Conservation (phyloP, 345 rosid species). For the Acer campestre region DNA sequence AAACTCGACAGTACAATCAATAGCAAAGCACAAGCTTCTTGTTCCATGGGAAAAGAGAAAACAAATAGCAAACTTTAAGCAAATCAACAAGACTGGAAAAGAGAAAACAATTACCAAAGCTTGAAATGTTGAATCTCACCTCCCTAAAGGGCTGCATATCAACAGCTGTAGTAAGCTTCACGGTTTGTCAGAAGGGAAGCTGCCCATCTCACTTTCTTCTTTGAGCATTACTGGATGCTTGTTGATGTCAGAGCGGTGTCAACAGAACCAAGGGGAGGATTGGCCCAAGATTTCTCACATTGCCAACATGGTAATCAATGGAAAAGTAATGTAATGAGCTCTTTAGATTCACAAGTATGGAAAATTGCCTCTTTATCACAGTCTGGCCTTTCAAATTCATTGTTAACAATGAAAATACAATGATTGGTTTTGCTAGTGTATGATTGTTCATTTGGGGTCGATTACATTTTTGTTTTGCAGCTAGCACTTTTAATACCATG, state of each 20-base stretch:
- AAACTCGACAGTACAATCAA: too few relatives aligned
- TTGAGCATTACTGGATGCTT: not conserved
- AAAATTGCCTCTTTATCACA: too few relatives aligned
- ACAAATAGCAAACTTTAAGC: too few relatives aligned
- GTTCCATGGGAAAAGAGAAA: too few relatives aligned
- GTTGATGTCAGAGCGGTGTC: not conserved
- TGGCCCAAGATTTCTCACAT: not conserved
- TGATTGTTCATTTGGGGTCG: too few relatives aligned
- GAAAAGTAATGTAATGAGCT: not conserved
- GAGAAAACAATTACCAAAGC: not conserved
- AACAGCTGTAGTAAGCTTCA: constrained; percentile 1
- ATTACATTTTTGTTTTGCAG: too few relatives aligned
- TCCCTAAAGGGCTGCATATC: not conserved
- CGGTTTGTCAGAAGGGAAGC: not conserved
- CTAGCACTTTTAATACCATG: too few relatives aligned
- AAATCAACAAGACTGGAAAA: not conserved
- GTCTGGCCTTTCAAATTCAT: not conserved
- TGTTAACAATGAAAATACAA: not conserved
- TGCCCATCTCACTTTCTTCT: not conserved
- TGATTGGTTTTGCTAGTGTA: too few relatives aligned
- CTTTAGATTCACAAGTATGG: too few relatives aligned
- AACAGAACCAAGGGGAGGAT: not conserved
- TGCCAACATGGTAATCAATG: not conserved
- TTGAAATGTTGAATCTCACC: constrained; percentile 10
- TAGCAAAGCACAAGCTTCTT: too few relatives aligned